Evolutionary conservation across 305 asterid species (phyloP), one percentile per base, ranked within the genome.

Genomic region (Petunia hybrid): DNA sequence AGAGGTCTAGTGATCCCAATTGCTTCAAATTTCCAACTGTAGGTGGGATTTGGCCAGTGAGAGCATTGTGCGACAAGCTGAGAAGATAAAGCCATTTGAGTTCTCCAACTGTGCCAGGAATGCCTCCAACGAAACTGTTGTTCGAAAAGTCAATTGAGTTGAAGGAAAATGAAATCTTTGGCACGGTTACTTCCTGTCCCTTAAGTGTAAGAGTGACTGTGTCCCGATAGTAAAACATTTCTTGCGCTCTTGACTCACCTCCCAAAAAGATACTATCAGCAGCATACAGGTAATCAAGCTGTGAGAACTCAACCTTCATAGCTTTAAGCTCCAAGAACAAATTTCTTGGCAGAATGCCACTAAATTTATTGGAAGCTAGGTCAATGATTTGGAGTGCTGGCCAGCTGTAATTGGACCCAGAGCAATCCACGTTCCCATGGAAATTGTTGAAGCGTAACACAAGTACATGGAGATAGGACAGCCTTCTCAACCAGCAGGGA

Each of bases 361-460:
- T 22, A 22, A 22, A 22, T 22, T 22, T 22, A 22, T 22, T 83
- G 59, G 64, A 78, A 31, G 85, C 70, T 10, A 83, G 77, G 16
- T 83, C 82, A 71, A 83, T 35, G 62, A 79, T 67, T 66, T 82
- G 78, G 12, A 82, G 69, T 42, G 35, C 56, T 48, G 77, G 61
- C 81, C 74, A 82, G 7, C 10, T 36, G 43, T 48, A 62, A 7
- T 31, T 2, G 8, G 60, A n/a, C 38, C 38, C 68, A 4, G 74
- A 74, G 43, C 81, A 56, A 36, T 61, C 42, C 9, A 79, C 6
- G 8, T 13, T 51, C 31, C 31, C 31, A 22, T 22, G 31, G 31
- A 22, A 22, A 22, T 22, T 22, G 31, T 22, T 22, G 31, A 55
- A 79, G 8, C 60, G 51, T 55, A 79, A 39, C 35, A 45, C 51